Evolutionary conservation across 352 stramenopile species (phyloP), one percentile per base, ranked within the genome.

Genomic region (Albugo candida): DNA sequence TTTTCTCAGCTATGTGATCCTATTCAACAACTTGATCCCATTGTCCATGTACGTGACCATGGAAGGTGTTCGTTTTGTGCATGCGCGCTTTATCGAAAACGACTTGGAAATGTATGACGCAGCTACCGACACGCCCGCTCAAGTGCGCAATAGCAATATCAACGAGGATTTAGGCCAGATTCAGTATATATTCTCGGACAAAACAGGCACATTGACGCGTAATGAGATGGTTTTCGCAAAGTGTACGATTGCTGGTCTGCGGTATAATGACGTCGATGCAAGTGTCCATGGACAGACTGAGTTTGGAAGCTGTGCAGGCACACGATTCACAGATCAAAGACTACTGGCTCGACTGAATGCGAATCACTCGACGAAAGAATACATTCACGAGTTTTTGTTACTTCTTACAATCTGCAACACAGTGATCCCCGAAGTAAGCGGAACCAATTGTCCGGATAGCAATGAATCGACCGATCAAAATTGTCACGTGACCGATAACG

Each of bases 161-260:
- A 87, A 89, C 56, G 79, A 89, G 60, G 79, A 92, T 53, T 63
- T 92, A 2, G 79, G 79, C 12, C 79, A 92, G 55, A 84, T 92
- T 47, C 74, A 92, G 73, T 92, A 89, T 41, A 91, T 92, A 45
- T 89, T 92, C 51, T 89, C 76, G 18, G 79, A 92, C 60, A 92
- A 92, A 46, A 92, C 79, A 6, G 79, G 79, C 18, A 92, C 79
- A 4, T 52, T 92, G 20, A 92, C 79, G 2, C 70, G 75, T 24
- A 92, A 92, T 44, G 77, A 89, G 56, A 92, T 92, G 79, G 71
- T 88, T 18, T 92, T 92, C 54, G 74, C 86, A 34, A 94, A 94
- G 60, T 96, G 88, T 55, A 88, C 81, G 1, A 87, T 97, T 40
- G 83, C 56, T 17, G 89, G 89, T 5, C 49, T 85, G 39, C 75